Evolutionary conservation across 2,329 filamentous ascomycete species (phyloP).

Genomic region (Colletotrichum cuscutae): DNA sequence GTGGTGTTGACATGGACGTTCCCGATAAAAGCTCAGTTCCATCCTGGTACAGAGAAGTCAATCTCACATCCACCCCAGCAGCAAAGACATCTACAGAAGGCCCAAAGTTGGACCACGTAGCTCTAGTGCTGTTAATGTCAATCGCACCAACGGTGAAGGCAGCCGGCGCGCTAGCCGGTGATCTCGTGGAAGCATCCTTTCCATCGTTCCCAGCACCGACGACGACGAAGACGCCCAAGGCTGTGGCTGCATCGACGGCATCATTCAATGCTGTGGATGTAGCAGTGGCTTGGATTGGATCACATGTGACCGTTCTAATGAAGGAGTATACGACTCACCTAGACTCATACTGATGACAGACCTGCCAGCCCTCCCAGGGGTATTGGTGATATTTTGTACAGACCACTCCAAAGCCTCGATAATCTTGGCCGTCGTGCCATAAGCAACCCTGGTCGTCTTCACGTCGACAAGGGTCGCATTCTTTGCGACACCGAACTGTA

Average conservation of each 20-base stretch:
- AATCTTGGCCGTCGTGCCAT: background rate
- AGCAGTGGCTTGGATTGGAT: background rate
- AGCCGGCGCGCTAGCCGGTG: constrained; percentile 57
- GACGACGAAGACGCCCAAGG: constrained; percentile 60
- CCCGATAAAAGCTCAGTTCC: background rate
- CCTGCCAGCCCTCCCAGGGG: background rate
- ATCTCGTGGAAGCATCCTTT: constrained; percentile 48
- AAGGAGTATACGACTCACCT: background rate
- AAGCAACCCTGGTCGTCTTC: background rate
- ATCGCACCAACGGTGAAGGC: constrained; percentile 65
- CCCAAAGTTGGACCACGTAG: constrained; percentile 62
- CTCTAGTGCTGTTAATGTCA: constrained; percentile 47
- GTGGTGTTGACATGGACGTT: background rate
- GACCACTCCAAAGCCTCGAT: background rate
- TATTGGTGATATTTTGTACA: constrained; percentile 3
- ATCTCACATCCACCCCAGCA: constrained; percentile 56
- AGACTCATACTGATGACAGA: background rate
- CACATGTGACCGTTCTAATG: background rate
- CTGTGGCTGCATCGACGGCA: constrained; percentile 46
- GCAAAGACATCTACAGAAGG: constrained; percentile 59
- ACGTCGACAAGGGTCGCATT: constrained; percentile 51
- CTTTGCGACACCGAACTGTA: constrained; percentile 57
- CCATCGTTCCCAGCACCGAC: constrained; percentile 64
- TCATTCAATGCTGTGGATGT: background rate
- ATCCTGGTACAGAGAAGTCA: constrained; percentile 26